Evolutionary conservation across 805 yeast species (phyloP), one percentile per base, ranked within the genome.

Genomic region (Kodamaea kaohsiungensis): DNA sequence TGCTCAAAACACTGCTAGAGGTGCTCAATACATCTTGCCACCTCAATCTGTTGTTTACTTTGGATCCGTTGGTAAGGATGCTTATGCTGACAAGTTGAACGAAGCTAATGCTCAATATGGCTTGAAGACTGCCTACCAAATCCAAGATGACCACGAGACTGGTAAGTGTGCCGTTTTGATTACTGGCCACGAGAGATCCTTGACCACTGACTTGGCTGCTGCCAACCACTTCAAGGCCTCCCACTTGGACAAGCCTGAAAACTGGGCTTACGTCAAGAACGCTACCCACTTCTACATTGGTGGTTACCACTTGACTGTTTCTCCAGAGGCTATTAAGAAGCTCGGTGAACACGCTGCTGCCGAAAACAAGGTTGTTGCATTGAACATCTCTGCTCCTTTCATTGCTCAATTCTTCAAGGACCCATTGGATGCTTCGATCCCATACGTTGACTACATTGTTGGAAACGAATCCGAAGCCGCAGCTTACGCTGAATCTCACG

Each of bases 121-220:
- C 65, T 90, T 95, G 62, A 78, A 82, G 69, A 87, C 97, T 53
- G 81, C 84, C 61, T 95, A 95, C 81, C 88, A 87, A 82, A 85
- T 89, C 64, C 91, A 88, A 70, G 82, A 81, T 43, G 84, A 80
- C 54, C 70, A 81, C 61, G 89, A 91, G 64, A 95, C 99, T 56
- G 99, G 99, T 68, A 93, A 93, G 72, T 95, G 99, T 80, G 99
- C 98, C 53, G 98, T 97, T 60, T 81, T 95, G 70, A 88, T 95
- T 71, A 85, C 85, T 53, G 96, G 95, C 53, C 82, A 81, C 68
- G 77, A 91, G 83, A 87, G 99, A 77, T 93, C 98, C 25, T 79
- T 95, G 69, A 98, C 85, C 59, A 95, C 99, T 47, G 98, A 95
- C 70, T 82, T 95, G 66, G 97, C 90, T 65, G 99, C 99, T 63